Evolutionary conservation across 106 monocot species (phyloP), one percentile per base, ranked within the genome.

Genomic region (Dendrobium officinale): DNA sequence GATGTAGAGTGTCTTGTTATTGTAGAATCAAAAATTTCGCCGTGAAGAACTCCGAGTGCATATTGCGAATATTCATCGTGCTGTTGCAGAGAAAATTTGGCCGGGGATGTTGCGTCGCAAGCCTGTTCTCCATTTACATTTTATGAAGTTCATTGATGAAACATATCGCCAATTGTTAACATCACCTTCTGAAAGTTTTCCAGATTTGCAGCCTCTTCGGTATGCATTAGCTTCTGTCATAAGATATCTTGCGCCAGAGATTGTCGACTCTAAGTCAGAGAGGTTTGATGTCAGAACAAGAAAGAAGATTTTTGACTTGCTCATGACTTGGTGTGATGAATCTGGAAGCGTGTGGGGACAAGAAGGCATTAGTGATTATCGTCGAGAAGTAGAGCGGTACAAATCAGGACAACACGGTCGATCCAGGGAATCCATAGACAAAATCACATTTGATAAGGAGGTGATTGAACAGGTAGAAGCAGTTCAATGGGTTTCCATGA

Each of bases 31-130:
- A 26, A 26, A 26, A 26, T 26, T 26, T 26, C 26, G 26, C 26
- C 26, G 26, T 26, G 26, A 26, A 58, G n/a, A 17, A 74, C 80
- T 99, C 47, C 99, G 99, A 40, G 77, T 90, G 77, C 95, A 95
- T 67, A 87, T 93, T 80, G 93, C 99, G 56, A 99, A 99, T 79
- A 82, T 99, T 79, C 83, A 91, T 73, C 91, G 99, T 17, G 88
- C 84, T 80, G 85, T 99, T 68, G 95, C 95, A 43, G 99, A 99
- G 82, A 99, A 95, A 79, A 84, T 99, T 59, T 99, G 99, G 99
- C 99, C 99, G 8, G 95, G 95, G 33, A 99, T 88, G 87, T 83
- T 99, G 77, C 84, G 82, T 33, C 89, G 90, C 9, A 95, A 90
- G 79, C 89, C 86, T 79, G 76, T 91, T 72, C 80, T 99, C 73